Percentiles rank a stretch among this genome's conserved stretches.
Evolutionary conservation across 495 filamentous ascomycete species (phyloP).

Genomic region (Aspergillus asperescens): DNA sequence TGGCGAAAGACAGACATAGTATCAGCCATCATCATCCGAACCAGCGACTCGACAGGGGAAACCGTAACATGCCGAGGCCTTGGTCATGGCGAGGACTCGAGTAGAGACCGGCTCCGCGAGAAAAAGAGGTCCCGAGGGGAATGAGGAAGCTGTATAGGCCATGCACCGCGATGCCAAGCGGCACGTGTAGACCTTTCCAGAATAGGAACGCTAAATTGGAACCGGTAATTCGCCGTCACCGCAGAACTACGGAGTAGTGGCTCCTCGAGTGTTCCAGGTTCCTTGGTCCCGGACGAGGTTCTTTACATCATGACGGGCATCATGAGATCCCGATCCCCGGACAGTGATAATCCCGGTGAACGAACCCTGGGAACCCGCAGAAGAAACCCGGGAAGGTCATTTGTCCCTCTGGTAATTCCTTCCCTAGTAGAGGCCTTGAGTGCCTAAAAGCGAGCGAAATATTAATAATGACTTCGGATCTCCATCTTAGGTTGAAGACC

Average conservation of each 20-base stretch:
- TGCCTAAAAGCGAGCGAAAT: not conserved
- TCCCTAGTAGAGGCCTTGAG: not conserved
- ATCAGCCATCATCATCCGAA: no score
- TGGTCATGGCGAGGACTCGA: not conserved
- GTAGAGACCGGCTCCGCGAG: no score
- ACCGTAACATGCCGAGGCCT: not conserved
- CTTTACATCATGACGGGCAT: conserved; percentile 28
- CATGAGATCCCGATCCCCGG: conserved; percentile 12
- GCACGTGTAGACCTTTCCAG: not conserved
- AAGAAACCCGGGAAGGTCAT: not conserved
- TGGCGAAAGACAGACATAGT: no score
- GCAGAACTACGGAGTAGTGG: no score
- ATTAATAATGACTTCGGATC: no score
- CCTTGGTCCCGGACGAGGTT: conserved; percentile 19
- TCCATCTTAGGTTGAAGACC: not conserved
- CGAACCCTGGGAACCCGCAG: not conserved
- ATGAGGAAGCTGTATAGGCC: not conserved
- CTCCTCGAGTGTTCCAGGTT: conserved; percentile 1
- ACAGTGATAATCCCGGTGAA: not conserved
- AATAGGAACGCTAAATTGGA: not conserved
- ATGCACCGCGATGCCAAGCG: not conserved
- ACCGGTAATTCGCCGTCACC: not conserved
- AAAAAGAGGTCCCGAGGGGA: not conserved
- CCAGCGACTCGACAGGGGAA: no score
- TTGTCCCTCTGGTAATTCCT: not conserved